Base-by-base conservation (phyloP, 1,139 yeast species). In the Taphrina pruni region DNA sequence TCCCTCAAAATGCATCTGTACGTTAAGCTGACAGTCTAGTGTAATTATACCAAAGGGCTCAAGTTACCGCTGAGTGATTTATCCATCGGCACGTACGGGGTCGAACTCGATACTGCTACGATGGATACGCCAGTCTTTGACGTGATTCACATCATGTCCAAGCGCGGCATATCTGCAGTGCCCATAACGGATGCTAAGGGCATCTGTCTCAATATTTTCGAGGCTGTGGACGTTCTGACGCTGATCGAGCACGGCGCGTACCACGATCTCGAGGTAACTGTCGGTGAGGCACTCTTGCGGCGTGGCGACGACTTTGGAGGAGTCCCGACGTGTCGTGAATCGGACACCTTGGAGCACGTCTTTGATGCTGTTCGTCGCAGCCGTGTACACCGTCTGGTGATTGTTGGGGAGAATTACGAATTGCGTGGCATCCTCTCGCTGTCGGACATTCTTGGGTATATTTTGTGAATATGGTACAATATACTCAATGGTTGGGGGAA, bases 241-340 rank as follows among this genome's bases (percentile, higher is more conserved):
- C 82, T 95, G 75, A 93, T 94, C 71, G 94, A 93, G 78, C 97
- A 97, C 54, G 98, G 98, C 1, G 88, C 91, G 76, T 92, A 93
- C 76, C 90, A 93, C 52, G 99, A 94, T 78, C 82, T 94, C 73
- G 90, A 93, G 60, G 82, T 95, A 73, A 89, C 95, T 70, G 97
- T 95, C 9, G 99, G 99, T 2, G 98, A 94, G 78, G 99, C 99
- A 0, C 83, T 95, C 70, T 87, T 94, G 86, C 86, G 97, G 78
- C 86, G 99, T 76, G 88, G 97, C 8, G 97, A 93, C 20, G 98
- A 94, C 77, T 95, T 94, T 76, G 99, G 94, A 78, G 99, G 99
- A 70, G 99, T 95, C 17, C 93, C 93, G 79, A 94, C 98, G 0
- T 95, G 99, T 79, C 92, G 98, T 0, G 83, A 87, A 73, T 85